phyloP scores from a whole-genome alignment of 2,329 filamentous ascomycete genomes.

The Fusarium caatingaense region DNA sequence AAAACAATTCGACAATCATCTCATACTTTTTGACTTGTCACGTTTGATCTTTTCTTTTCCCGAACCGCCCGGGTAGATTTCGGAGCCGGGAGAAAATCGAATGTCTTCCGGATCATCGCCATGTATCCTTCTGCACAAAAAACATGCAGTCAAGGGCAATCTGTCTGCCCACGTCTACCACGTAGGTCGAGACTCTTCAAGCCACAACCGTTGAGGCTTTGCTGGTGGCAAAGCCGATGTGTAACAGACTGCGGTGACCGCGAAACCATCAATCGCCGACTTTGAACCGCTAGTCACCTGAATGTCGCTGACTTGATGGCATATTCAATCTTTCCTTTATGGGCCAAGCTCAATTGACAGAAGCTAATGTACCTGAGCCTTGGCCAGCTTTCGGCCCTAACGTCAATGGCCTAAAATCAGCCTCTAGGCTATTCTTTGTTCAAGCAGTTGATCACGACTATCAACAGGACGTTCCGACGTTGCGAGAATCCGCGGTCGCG shows the following conservation, averaged over 20 bases:
- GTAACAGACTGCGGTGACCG: background rate
- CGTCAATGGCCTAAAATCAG: conserved; percentile 11
- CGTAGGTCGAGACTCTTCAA: conserved; percentile 25
- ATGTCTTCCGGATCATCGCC: conserved; percentile 4
- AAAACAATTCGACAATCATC: conserved; percentile 16
- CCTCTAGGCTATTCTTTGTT: conserved; percentile 20
- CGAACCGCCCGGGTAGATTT: conserved; percentile 10
- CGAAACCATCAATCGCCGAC: conserved; percentile 7
- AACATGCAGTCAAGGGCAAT: background rate
- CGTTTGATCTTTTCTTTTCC: conserved; percentile 28
- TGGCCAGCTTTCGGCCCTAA: conserved; percentile 20
- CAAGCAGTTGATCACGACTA: conserved; percentile 27
- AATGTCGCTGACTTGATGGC: conserved; percentile 2
- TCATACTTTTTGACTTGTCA: conserved; percentile 5
- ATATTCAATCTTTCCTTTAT: conserved; percentile 1
- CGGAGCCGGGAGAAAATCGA: conserved; percentile 28
- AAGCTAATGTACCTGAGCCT: conserved; percentile 23
- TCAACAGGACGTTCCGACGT: conserved; percentile 7
- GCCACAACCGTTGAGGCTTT: conserved; percentile 39
- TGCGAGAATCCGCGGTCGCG: background rate
- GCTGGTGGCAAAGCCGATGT: conserved; percentile 9
- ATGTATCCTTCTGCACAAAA: conserved; percentile 12
- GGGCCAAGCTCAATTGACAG: conserved; percentile 2
- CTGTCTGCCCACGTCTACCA: background rate
- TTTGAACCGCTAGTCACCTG: conserved; percentile 14